These are phyloP conservation scores for Fusarium sp. DNA, from an alignment of 2,329 filamentous ascomycete genomes.

Conservation along the genomic window DNA sequence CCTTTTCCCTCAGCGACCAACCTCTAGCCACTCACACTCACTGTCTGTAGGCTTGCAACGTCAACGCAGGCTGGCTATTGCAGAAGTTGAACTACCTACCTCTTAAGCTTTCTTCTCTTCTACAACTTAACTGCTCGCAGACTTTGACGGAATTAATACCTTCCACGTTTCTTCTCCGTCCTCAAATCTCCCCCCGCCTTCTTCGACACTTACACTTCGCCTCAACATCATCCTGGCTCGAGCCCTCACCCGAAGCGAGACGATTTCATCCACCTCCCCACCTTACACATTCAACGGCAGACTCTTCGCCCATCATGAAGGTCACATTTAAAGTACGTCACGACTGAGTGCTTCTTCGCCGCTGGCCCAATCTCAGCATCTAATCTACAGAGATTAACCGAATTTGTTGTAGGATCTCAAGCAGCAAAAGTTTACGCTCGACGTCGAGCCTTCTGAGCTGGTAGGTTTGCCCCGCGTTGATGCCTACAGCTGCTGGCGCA, in stretches of 20 bases:
- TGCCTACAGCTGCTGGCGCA: conserved; percentile 34
- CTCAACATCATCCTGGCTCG: conserved; percentile 9
- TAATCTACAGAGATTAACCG: conserved; percentile 18
- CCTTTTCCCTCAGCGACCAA: conserved; percentile 22
- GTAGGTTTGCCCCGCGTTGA: conserved; percentile 67
- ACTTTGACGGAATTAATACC: conserved; percentile 16
- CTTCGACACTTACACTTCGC: conserved; percentile 4
- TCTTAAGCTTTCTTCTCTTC: conserved; percentile 34
- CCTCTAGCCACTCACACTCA: background rate
- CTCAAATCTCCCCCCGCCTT: conserved; percentile 5
- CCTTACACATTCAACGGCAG: conserved; percentile 48
- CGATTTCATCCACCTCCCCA: conserved; percentile 33
- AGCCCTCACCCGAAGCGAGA: conserved; percentile 27
- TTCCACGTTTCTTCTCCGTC: conserved; percentile 10
- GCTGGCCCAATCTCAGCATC: background rate
- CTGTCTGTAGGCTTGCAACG: conserved; percentile 31
- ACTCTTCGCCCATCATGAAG: conserved; percentile 70
- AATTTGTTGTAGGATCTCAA: conserved; percentile 82
- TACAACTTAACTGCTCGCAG: conserved; percentile 10
- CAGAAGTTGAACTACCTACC: background rate
- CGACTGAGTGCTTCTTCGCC: conserved; percentile 10
- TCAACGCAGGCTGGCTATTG: conserved; percentile 29
- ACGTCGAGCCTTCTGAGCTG: conserved; percentile 91
- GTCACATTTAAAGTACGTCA: conserved; percentile 72
- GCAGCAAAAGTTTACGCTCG: conserved; percentile 97